Conservation (phyloP, 2,329 filamentous ascomycete species). For the Lachnellula arida region DNA sequence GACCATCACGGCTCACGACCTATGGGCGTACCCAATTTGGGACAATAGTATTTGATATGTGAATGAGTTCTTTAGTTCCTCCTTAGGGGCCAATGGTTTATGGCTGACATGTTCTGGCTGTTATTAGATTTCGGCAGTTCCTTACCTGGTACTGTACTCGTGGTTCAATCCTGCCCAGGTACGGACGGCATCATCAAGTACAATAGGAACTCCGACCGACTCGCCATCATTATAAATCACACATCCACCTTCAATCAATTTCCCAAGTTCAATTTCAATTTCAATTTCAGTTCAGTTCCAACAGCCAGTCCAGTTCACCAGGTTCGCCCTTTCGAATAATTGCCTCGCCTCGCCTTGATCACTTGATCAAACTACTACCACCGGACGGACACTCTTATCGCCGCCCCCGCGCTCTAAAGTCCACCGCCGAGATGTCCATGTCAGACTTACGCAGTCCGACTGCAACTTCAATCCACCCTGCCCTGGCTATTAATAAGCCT, state of each 20-base stretch:
- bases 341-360: neutral
- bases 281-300: too few relatives aligned
- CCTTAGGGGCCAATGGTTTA: too few relatives aligned
- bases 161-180: too few relatives aligned
- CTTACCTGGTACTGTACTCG: neutral
- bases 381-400: constrained; percentile 4
- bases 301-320: too few relatives aligned
- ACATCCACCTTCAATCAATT: too few relatives aligned
- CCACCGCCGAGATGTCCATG: constrained; percentile 37
- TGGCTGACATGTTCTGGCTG: neutral
- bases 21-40: too few relatives aligned
- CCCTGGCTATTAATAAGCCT: constrained; percentile 37
- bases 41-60: too few relatives aligned
- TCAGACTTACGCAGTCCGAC: constrained; percentile 40
- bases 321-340: too few relatives aligned
- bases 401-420: constrained; percentile 1
- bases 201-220: neutral
- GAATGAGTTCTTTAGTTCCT: too few relatives aligned
- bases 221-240: too few relatives aligned
- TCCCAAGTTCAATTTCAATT: too few relatives aligned
- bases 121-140: neutral
- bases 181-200: neutral
- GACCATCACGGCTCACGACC: neutral
- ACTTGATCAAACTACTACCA: neutral
- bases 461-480: constrained; percentile 45